phyloP scores from a whole-genome alignment of 2,329 filamentous ascomycete species.

The Claviceps sp. region DNA sequence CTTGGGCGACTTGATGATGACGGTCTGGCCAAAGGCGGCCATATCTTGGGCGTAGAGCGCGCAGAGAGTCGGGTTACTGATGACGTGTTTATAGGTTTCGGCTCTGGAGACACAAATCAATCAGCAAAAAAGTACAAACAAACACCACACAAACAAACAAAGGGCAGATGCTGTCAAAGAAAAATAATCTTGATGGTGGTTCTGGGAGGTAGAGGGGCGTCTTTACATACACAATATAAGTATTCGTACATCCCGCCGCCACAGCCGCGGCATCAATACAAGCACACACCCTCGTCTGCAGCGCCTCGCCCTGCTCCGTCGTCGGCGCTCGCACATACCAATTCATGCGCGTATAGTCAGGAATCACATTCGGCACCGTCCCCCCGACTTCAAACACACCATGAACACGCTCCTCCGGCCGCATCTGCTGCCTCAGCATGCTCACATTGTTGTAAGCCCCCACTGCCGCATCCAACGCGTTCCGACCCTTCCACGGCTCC shows the following conservation, averaged over 20 bases:
- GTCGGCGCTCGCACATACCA: conserved; percentile 26
- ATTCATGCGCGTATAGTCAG: conserved; percentile 24
- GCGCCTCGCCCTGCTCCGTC: conserved; percentile 13
- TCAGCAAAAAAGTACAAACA: not conserved
- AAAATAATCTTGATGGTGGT: too few relatives aligned
- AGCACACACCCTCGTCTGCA: conserved; percentile 19
- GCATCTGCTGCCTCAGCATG: conserved; percentile 25
- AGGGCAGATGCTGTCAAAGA: not conserved
- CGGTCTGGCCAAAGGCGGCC: conserved; percentile 22
- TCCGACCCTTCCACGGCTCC: conserved; percentile 24
- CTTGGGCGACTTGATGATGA: conserved; percentile 22
- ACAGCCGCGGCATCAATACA: conserved; percentile 23
- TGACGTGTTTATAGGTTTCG: conserved; percentile 30
- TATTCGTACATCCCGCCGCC: conserved; percentile 22
- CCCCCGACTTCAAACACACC: conserved; percentile 24
- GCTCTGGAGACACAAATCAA: conserved; percentile 9
- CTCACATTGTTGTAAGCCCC: conserved; percentile 22
- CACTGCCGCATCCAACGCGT: conserved; percentile 25
- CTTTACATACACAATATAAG: conserved; percentile 21
- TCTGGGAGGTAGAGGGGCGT: not conserved
- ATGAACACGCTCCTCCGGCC: conserved; percentile 23
- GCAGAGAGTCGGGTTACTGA: conserved; percentile 30
- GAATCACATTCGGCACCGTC: conserved; percentile 25
- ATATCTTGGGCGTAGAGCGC: conserved; percentile 30
- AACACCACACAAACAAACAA: not conserved